A percentile compares a stretch with the other conserved stretches of the same genome.
These are phyloP conservation scores for Parietaria judaica DNA, from an alignment of 306 rosid species.

Conservation along the genomic window DNA sequence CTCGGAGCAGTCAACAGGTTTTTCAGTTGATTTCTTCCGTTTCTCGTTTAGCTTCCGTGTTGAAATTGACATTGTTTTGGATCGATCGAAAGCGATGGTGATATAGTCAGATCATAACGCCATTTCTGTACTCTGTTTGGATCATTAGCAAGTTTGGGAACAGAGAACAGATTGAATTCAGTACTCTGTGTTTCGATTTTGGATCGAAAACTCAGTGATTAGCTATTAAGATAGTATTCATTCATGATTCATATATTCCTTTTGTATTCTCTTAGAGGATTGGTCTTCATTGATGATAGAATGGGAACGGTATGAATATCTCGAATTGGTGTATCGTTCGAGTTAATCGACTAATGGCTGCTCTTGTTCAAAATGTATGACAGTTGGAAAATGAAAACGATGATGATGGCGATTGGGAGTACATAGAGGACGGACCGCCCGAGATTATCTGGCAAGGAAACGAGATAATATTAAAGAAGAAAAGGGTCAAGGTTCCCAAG, in stretches of 20 bases:
- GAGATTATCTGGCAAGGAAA: constrained; percentile 83
- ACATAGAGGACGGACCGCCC: constrained; percentile 62
- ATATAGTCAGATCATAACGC: too few relatives aligned
- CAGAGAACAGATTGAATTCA: not conserved
- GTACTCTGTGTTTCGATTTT: not conserved
- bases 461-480: constrained; percentile 71
- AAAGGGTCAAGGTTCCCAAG: constrained; percentile 46
- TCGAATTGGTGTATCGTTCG: too few relatives aligned
- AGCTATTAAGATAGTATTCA: too few relatives aligned
- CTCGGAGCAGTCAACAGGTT: constrained; percentile 26
- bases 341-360: not conserved
- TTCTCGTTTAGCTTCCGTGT: constrained; percentile 1
- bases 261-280: too few relatives aligned
- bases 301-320: too few relatives aligned
- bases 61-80: not conserved
- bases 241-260: too few relatives aligned
- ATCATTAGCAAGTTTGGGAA: not conserved
- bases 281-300: too few relatives aligned
- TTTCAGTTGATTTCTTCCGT: constrained; percentile 2
- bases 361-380: constrained; percentile 5
- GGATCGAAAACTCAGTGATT: too few relatives aligned
- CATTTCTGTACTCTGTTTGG: not conserved
- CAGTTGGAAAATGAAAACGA: constrained; percentile 33
- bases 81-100: not conserved
- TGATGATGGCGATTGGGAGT: constrained; percentile 38